Conservation (phyloP, 2,329 filamentous ascomycete genomes). For the Macrophomina pseudophaseolina region DNA sequence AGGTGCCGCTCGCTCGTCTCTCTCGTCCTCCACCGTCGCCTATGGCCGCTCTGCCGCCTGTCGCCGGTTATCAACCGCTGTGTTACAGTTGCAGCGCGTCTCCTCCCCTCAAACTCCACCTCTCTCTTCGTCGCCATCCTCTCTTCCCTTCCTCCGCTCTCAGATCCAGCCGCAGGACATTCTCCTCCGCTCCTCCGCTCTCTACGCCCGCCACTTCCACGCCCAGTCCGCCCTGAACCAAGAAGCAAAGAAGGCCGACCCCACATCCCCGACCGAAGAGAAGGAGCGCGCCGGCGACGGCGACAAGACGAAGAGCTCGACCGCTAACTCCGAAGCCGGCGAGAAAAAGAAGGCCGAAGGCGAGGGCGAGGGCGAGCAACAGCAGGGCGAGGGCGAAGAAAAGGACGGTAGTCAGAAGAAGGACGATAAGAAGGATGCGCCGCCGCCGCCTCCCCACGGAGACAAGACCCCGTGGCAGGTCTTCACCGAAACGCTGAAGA, state of each 20-base stretch:
- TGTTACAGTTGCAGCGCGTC: slow-evolving; percentile 32
- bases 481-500: slow-evolving; percentile 93
- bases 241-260: slow-evolving; percentile 39
- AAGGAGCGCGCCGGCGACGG: slow-evolving; percentile 38
- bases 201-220: slow-evolving; percentile 51
- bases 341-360: slow-evolving; percentile 39
- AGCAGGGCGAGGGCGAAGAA: slow-evolving; percentile 52
- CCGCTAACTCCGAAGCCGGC: slow-evolving; percentile 36
- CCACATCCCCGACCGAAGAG: slow-evolving; percentile 29
- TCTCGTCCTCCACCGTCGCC: slow-evolving; percentile 42
- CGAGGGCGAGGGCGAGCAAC: slow-evolving; percentile 52
- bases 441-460: slow-evolving; percentile 91
- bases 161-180: slow-evolving; percentile 47
- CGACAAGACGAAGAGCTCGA: slow-evolving; percentile 45
- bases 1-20: slow-evolving; percentile 42
- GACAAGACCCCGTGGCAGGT: slow-evolving; percentile 99
- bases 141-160: slow-evolving; percentile 48
- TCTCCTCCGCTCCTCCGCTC: slow-evolving; percentile 49
- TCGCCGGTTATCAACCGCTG: slow-evolving; percentile 50
- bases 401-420: slow-evolving; percentile 51
- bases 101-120: slow-evolving; percentile 34
- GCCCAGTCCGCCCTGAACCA: slow-evolving; percentile 43
- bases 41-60: slow-evolving; percentile 55
- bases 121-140: slow-evolving; percentile 31
- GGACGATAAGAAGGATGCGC: slow-evolving; percentile 59